These are phyloP conservation scores for Solanum virginianum DNA, from an alignment of 257 asterid genomes.

Conservation along the genomic window DNA sequence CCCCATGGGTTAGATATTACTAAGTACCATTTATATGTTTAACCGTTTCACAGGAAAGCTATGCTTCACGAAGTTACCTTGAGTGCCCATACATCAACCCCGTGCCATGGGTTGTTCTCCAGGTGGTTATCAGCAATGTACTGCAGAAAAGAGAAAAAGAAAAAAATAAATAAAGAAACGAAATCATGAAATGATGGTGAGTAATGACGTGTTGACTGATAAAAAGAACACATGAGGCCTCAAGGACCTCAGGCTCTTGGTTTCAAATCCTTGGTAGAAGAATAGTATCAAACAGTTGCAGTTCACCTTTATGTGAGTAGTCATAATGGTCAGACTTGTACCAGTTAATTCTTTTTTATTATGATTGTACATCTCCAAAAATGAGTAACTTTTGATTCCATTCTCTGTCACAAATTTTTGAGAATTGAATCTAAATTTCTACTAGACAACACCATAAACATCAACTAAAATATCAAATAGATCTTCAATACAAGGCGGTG, in stretches of 20 bases:
- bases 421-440: background rate
- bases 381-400: background rate
- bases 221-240: background rate
- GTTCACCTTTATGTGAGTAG: background rate
- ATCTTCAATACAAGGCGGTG: background rate
- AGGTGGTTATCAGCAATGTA: constrained; percentile 65
- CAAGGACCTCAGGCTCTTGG: background rate
- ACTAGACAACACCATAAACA: background rate
- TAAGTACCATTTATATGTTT: background rate
- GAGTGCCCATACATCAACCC: constrained; percentile 66
- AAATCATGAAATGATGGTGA: background rate
- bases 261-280: background rate
- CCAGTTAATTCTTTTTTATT: background rate
- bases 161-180: background rate
- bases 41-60: background rate
- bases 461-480: background rate
- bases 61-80: constrained; percentile 41
- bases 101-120: constrained; percentile 87
- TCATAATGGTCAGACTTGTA: background rate
- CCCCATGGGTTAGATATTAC: background rate
- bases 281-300: background rate
- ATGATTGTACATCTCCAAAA: background rate
- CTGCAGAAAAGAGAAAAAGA: constrained; percentile 26
- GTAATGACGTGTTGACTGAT: background rate
- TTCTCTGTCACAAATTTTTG: background rate